phyloP scores from a whole-genome alignment of 306 rosid genomes.

The Mimosa bimucronata region DNA sequence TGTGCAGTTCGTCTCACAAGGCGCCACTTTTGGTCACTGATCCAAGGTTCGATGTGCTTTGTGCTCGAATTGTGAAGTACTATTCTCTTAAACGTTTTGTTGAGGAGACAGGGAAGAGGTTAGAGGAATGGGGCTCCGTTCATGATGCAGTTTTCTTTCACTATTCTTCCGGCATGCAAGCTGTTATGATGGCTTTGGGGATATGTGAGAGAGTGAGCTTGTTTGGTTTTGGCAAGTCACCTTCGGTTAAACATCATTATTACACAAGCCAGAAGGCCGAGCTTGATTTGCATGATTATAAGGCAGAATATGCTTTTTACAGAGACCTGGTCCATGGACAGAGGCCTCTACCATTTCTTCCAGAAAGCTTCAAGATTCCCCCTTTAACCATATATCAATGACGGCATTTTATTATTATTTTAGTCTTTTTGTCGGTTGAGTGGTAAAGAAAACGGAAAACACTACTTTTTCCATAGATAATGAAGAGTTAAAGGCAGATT shows the following conservation, averaged over 20 bases:
- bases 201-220: conserved; percentile 62
- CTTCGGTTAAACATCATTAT: conserved; percentile 63
- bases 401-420: conserved; percentile 40
- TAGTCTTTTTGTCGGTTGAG: neutral
- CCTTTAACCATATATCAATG: conserved; percentile 71
- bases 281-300: conserved; percentile 82
- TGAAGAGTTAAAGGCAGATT: neutral
- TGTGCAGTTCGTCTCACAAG: conserved; percentile 70
- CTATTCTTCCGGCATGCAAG: conserved; percentile 75
- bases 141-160: conserved; percentile 72
- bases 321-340: conserved; percentile 63
- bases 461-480: neutral
- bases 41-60: conserved; percentile 76
- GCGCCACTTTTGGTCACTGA: conserved; percentile 77
- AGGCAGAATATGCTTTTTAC: conserved; percentile 82
- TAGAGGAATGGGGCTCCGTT: conserved; percentile 54
- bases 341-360: conserved; percentile 66
- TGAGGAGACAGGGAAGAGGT: conserved; percentile 36
- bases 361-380: conserved; percentile 69
- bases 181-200: conserved; percentile 69
- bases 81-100: conserved; percentile 58
- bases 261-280: conserved; percentile 68
- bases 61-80: conserved; percentile 81
- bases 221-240: conserved; percentile 65
- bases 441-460: conserved; percentile 20